Evolutionary conservation across 441 rosid species (phyloP), one percentile per base, ranked within the genome.

Genomic region (Bruguiera hainesii): DNA sequence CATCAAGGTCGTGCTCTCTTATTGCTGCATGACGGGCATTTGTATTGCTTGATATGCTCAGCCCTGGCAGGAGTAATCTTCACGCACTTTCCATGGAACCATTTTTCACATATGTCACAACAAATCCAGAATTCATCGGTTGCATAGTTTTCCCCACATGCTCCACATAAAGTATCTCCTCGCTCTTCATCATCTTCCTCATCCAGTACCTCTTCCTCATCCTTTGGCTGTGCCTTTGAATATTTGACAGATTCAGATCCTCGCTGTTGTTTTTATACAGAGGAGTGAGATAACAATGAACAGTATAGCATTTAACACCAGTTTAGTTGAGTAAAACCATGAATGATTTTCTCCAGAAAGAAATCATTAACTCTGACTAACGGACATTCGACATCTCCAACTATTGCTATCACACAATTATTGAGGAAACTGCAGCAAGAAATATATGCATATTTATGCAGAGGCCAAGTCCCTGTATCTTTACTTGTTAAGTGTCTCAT

Each of bases 161-260:
- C 83, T 62, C 86, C 84, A 51, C 88, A 82, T 56, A 84, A 75
- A 23, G 92, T 85, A 20, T 83, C 88, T 8, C 93, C 91, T 16
- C 84, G 89, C 68, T 89, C 93, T 5, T 84, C 92, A 28, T 84
- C 97, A 0, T 82, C 93, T 69, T 84, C 93, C 76, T 85, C 91
- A 0, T 84, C 91, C 63, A 79, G 11, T 56, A 68, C 97, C 53
- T 83, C 89, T 29, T 87, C 89, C 42, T 89, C 89, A 0, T 83
- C 81, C 70, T 75, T 79, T 4, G 78, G 69, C 57, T 53, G 57
- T 20, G 26, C 57, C 57, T 53, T 53, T 0, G 57, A 53, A 25
- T 20, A 53, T 53, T 53, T 53, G 13, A 13, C 57, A 53, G 57
- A 53, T 21, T 53, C 57, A 53, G 28, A 53, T 20, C 57, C 57